Conservation (phyloP, 345 rosid species). For the Dimocarpus longan region DNA sequence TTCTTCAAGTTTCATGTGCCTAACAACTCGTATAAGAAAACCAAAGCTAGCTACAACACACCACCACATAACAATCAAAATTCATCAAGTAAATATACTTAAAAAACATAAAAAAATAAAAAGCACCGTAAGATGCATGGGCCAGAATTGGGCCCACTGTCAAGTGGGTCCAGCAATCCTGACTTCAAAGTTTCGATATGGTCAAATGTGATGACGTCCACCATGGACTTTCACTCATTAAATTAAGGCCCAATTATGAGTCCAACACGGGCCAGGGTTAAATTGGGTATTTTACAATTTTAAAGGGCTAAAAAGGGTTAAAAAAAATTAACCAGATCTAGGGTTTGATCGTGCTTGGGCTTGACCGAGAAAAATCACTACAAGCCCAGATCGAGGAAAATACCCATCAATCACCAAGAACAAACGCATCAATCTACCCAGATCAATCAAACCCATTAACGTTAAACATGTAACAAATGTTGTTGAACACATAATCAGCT, state of each 20-base stretch:
- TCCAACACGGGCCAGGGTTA: constrained; percentile 5
- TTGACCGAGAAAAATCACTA: neutral
- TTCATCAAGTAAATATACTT: neutral
- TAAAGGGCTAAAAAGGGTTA: neutral
- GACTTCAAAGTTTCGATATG: neutral
- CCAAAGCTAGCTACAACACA: neutral
- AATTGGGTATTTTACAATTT: neutral
- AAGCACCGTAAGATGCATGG: neutral
- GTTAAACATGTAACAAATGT: neutral
- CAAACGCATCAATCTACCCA: neutral
- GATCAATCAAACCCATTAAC: neutral
- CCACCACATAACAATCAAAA: neutral
- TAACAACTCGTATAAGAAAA: neutral
- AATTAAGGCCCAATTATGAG: neutral
- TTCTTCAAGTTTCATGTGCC: constrained; percentile 2
- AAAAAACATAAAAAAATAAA: too few relatives aligned
- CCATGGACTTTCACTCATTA: neutral
- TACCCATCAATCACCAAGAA: neutral
- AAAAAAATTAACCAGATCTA: neutral
- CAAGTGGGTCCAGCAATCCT: neutral
- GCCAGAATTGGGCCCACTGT: neutral
- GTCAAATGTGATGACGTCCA: neutral
- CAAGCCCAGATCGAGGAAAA: constrained; percentile 16
- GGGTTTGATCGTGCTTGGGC: constrained; percentile 26
- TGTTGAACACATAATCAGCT: neutral